Conservation (phyloP, 805 yeast genomes). For the Kodamaea laetipori region DNA sequence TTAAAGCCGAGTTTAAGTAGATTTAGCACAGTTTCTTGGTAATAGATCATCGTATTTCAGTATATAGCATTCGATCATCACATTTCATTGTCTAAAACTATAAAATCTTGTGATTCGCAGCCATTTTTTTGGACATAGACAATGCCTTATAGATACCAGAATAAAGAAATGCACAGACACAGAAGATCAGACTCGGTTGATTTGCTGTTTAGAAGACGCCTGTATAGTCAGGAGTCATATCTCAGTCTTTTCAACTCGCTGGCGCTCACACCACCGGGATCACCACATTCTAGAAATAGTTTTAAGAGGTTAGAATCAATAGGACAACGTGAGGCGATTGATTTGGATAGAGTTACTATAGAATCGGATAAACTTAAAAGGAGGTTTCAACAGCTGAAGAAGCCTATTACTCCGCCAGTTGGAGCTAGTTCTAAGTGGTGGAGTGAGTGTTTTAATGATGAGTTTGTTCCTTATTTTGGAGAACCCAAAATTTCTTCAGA, state of each 20-base stretch:
- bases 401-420: neutral
- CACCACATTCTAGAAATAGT: neutral
- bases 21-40: too few species aligned
- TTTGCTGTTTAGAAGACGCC: constrained; percentile 4
- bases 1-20: too few species aligned
- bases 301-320: neutral
- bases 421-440: constrained; percentile 6
- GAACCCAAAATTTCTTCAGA: neutral
- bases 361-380: constrained; percentile 4
- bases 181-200: constrained; percentile 9
- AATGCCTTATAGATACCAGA: constrained; percentile 1
- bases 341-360: constrained; percentile 7
- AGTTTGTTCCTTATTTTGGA: neutral
- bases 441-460: constrained; percentile 5
- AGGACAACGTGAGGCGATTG: neutral
- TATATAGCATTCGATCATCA: too few species aligned
- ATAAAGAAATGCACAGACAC: constrained; percentile 3
- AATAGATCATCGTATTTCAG: too few species aligned
- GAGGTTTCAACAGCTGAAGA: constrained; percentile 4
- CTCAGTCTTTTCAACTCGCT: neutral
- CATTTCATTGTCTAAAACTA: neutral
- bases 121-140: neutral
- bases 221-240: constrained; percentile 2
- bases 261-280: constrained; percentile 3
- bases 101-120: constrained; percentile 1